Conservation (phyloP, 1,139 yeast species). For the Sugiyamaella sp. region DNA sequence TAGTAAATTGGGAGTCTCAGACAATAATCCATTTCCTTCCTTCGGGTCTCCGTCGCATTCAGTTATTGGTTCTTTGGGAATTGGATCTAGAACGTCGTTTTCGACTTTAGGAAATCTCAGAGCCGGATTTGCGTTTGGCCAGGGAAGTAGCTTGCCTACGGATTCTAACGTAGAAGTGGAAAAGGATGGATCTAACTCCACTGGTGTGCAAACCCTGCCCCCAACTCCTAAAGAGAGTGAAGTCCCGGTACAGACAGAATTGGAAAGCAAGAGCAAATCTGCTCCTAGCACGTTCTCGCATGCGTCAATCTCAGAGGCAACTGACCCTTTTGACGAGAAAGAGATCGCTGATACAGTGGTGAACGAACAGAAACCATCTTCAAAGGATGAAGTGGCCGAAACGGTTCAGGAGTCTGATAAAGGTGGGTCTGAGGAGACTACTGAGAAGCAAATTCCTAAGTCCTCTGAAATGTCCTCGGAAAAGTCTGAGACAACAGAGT, state of each 20-base stretch:
- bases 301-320: not conserved
- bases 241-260: not conserved
- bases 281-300: slow-evolving; percentile 5
- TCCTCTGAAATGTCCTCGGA: too few relatives aligned
- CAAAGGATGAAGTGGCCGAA: too few relatives aligned
- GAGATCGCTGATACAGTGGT: too few relatives aligned
- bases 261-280: slow-evolving; percentile 6
- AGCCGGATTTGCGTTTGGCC: slow-evolving; percentile 22
- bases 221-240: not conserved
- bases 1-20: not conserved
- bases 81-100: slow-evolving; percentile 4
- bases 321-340: not conserved
- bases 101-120: slow-evolving; percentile 18
- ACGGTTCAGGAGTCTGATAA: too few relatives aligned
- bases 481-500: too few relatives aligned
- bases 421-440: too few relatives aligned
- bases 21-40: not conserved
- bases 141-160: slow-evolving; percentile 1
- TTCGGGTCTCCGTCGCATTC: slow-evolving; percentile 2
- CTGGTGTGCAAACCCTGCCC: not conserved
- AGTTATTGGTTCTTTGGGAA: slow-evolving; percentile 1
- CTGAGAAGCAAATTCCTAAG: too few relatives aligned
- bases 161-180: not conserved
- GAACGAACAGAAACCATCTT: too few relatives aligned
- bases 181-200: not conserved